These are phyloP conservation scores for Scytalidium sp. DNA, from an alignment of 2,329 filamentous ascomycete genomes.

Conservation along the genomic window DNA sequence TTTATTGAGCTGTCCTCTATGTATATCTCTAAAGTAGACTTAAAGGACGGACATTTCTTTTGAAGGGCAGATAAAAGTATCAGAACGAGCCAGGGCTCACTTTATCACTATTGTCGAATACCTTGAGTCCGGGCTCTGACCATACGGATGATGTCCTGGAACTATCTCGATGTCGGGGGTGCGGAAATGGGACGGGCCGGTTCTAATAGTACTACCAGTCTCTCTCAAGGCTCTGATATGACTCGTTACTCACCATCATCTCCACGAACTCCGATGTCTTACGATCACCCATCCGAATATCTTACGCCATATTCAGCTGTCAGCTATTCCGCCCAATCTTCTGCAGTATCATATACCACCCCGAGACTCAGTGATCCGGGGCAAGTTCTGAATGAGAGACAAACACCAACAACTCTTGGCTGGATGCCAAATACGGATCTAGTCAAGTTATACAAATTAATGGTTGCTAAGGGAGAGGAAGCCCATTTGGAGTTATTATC, in stretches of 20 bases:
- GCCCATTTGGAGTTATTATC: constrained; percentile 14
- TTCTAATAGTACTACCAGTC: background rate
- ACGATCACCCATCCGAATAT: background rate
- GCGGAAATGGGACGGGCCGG: background rate
- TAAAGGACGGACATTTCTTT: too few relatives aligned
- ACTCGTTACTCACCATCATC: background rate
- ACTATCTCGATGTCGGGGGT: background rate
- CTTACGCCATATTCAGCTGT: background rate
- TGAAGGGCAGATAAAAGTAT: too few relatives aligned
- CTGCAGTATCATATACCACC: background rate
- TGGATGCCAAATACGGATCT: constrained; percentile 11
- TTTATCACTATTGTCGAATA: background rate
- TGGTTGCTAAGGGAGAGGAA: constrained; percentile 15
- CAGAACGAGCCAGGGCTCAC: background rate
- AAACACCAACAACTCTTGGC: constrained; percentile 13
- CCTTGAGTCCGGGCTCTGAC: background rate
- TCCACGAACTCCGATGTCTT: background rate
- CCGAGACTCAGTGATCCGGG: background rate
- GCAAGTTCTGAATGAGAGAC: background rate
- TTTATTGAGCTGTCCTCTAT: too few relatives aligned
- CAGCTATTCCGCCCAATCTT: background rate
- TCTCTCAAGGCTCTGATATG: background rate
- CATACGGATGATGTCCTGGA: background rate
- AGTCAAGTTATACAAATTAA: constrained; percentile 16
- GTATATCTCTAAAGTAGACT: too few relatives aligned